These are phyloP conservation scores for Asterochloris erici DNA, from an alignment of 139 green algal genomes.

Conservation along the genomic window DNA sequence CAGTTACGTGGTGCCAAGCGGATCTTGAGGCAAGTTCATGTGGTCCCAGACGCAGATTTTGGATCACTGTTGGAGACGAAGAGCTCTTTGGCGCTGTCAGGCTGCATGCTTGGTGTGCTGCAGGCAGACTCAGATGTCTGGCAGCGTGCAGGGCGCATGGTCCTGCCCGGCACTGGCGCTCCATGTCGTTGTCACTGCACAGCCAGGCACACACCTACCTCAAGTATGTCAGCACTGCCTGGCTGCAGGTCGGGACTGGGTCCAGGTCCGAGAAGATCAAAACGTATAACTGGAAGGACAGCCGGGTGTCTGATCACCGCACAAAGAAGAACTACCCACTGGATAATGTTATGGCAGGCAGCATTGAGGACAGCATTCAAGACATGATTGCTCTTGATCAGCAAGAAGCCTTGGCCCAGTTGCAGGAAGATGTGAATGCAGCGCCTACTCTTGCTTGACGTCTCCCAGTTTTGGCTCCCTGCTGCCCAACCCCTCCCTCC, in stretches of 20 bases:
- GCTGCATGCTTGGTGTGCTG: neutral
- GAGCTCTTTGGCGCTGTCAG: neutral
- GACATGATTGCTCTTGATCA: conserved; percentile 79
- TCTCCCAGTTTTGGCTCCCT: no score
- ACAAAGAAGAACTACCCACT: conserved; percentile 96
- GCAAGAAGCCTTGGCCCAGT: conserved; percentile 76
- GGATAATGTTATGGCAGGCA: conserved; percentile 71
- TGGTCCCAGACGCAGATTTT: no score
- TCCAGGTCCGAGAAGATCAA: conserved; percentile 97
- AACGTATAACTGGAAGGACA: conserved; percentile 99
- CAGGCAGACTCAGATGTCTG: neutral
- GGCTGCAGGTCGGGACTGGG: conserved; percentile 84
- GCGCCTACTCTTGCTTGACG: no score
- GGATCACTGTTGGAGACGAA: no score
- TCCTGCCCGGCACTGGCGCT: no score
- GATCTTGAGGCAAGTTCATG: no score
- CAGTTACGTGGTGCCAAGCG: no score
- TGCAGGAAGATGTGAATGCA: conserved; percentile 20
- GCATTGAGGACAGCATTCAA: conserved; percentile 81
- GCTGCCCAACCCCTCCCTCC: no score
- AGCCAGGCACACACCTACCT: no score
- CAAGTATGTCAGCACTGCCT: no score
- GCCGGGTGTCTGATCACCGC: conserved; percentile 90
- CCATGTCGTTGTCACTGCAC: no score
- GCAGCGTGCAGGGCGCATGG: no score